Evolutionary conservation across 2,329 filamentous ascomycete genomes (phyloP).

Genomic region (Cladobotryum mycophilum): DNA sequence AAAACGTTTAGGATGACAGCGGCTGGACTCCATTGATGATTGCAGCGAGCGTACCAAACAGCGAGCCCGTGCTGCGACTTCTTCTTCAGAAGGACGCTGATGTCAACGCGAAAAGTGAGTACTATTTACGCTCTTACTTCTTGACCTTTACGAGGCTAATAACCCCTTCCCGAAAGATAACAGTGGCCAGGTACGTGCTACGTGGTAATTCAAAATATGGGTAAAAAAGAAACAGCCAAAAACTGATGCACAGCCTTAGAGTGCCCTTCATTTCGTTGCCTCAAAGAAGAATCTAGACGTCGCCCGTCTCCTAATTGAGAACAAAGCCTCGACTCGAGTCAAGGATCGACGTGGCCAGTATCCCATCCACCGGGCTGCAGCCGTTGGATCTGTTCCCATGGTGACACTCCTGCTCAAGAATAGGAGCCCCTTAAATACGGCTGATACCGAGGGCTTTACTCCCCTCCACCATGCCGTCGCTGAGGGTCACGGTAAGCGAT

Average conservation of each 20-base stretch:
- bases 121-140: no score
- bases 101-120: constrained; percentile 63
- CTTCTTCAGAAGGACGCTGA: constrained; percentile 66
- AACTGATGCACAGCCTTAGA: constrained; percentile 43
- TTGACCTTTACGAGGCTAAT: neutral
- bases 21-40: constrained; percentile 87
- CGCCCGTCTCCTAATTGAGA: constrained; percentile 67
- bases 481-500: constrained; percentile 58
- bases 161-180: constrained; percentile 42
- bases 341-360: constrained; percentile 87
- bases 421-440: constrained; percentile 74
- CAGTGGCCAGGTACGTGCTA: constrained; percentile 50
- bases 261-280: constrained; percentile 82
- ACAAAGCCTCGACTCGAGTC: constrained; percentile 70
- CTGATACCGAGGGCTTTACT: constrained; percentile 77
- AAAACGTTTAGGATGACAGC: constrained; percentile 53
- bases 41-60: constrained; percentile 66
- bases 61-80: constrained; percentile 60
- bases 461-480: constrained; percentile 83
- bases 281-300: constrained; percentile 85
- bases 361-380: constrained; percentile 84
- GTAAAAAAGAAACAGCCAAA: neutral
- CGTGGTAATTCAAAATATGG: neutral
- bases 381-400: constrained; percentile 83
- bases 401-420: constrained; percentile 71